Conservation (phyloP, 305 asterid genomes). For the Caryopteris hybrid region DNA sequence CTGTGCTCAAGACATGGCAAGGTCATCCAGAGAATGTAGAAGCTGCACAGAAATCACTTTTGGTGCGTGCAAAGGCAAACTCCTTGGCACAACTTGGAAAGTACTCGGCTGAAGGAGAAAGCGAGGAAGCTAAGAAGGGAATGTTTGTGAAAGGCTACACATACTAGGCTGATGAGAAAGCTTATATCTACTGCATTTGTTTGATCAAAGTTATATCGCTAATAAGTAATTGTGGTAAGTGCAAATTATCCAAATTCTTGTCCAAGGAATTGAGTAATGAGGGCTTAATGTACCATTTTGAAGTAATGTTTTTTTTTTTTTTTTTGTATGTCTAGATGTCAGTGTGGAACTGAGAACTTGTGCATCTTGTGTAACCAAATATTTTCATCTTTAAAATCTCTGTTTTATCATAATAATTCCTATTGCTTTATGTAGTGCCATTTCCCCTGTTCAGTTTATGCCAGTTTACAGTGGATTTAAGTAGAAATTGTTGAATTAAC, state of each 20-base stretch:
- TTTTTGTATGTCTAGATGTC: background rate
- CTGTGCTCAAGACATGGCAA: constrained; percentile 88
- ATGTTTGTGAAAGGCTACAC: constrained; percentile 94
- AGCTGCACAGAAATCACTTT: constrained; percentile 75
- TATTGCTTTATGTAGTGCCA: too few relatives aligned
- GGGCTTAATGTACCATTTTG: background rate
- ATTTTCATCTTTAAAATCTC: too few relatives aligned
- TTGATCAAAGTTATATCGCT: constrained; percentile 11
- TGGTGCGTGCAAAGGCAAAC: constrained; percentile 86
- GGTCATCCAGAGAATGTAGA: constrained; percentile 75
- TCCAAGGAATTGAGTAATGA: background rate
- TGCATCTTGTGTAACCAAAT: too few relatives aligned
- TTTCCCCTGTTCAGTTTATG: too few relatives aligned
- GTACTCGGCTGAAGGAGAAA: constrained; percentile 79
- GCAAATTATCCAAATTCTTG: background rate
- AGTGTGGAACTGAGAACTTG: background rate
- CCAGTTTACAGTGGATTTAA: too few relatives aligned
- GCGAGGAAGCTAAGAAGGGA: constrained; percentile 84
- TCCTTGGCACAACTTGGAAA: constrained; percentile 86
- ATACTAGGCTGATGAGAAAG: constrained; percentile 30
- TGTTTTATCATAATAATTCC: too few relatives aligned
- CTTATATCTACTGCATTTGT: background rate
- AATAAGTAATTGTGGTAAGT: constrained; percentile 5
- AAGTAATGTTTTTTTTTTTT: background rate
- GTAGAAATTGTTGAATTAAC: too few relatives aligned